Percentiles rank a stretch among this genome's conserved stretches.
Evolutionary conservation across 2,329 filamentous ascomycete genomes (phyloP).

Genomic region (Monilinia fructicola): DNA sequence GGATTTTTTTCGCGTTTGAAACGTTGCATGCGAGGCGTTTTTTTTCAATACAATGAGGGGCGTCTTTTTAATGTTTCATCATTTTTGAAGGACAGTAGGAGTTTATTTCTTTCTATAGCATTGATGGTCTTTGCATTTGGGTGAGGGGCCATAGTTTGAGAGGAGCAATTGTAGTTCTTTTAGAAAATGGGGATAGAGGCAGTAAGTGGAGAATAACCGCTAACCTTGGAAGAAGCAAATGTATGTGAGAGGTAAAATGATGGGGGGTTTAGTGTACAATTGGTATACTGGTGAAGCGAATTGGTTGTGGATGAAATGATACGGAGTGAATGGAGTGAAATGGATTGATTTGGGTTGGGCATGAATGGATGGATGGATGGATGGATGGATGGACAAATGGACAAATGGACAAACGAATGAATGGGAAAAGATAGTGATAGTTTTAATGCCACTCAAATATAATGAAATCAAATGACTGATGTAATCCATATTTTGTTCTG

Average conservation of each 20-base stretch:
- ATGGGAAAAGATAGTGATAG: not conserved
- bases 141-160: not conserved
- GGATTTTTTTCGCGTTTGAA: not conserved
- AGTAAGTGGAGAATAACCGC: too few species aligned
- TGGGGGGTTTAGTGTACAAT: not conserved
- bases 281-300: not conserved
- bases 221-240: not conserved
- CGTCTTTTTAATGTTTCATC: not conserved
- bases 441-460: not conserved
- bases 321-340: too few species aligned
- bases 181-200: not conserved
- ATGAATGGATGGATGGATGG: not conserved
- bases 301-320: too few species aligned
- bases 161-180: not conserved
- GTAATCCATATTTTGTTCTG: too few species aligned
- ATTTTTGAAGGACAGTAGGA: not conserved
- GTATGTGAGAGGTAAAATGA: not conserved
- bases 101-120: not conserved
- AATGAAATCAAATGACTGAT: not conserved
- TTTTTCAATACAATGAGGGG: constrained; percentile 10
- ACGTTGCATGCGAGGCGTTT: constrained; percentile 12
- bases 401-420: not conserved
- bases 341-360: not conserved
- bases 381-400: not conserved
- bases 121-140: not conserved